Evolutionary conservation across 225 moss, liverwort and hornwort species (phyloP).

Genomic region (Neckera pumila): DNA sequence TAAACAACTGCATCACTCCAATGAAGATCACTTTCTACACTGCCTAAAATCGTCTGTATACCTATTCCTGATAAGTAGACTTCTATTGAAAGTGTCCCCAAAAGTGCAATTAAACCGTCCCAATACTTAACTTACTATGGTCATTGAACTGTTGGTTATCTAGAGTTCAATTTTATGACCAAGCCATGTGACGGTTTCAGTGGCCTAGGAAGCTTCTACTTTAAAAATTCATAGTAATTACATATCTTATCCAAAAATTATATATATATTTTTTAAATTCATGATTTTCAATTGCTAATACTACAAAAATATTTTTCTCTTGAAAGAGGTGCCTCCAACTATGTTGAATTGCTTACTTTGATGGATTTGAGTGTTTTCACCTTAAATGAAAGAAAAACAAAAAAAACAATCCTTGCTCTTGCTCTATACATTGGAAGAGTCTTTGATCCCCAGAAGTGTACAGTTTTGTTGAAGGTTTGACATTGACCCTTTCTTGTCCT

Average conservation of each 20-base stretch:
- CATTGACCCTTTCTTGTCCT: background rate
- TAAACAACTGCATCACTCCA: background rate
- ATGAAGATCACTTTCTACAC: accelerated
- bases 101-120: background rate
- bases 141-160: accelerated
- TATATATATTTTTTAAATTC: background rate
- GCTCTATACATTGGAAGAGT: too few species aligned
- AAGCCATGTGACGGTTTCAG: background rate
- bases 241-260: background rate
- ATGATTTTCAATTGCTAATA: background rate
- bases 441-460: too few species aligned
- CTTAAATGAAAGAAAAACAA: too few species aligned
- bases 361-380: too few species aligned
- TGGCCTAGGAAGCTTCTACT: background rate
- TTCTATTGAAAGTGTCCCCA: background rate
- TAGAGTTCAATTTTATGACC: accelerated
- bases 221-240: background rate
- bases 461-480: too few species aligned
- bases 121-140: accelerated
- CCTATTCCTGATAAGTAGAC: background rate
- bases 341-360: background rate
- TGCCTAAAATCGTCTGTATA: accelerated
- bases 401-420: too few species aligned
- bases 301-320: too few species aligned
- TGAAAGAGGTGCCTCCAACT: background rate